Evolutionary conservation across 331 rosid species (phyloP), one percentile per base, ranked within the genome.

Genomic region (Pyrus hybrid): DNA sequence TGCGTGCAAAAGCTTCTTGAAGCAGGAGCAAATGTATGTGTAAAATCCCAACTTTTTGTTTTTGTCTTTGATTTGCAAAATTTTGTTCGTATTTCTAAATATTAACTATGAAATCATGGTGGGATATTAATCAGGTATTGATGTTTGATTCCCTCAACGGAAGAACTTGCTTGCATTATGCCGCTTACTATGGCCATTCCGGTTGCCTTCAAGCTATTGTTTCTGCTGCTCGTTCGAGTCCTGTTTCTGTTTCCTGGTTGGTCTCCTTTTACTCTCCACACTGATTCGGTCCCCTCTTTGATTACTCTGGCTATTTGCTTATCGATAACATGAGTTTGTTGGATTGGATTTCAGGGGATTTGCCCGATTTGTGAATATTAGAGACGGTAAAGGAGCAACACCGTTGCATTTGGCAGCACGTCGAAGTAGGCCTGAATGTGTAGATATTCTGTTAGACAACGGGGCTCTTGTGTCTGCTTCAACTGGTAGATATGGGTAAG

Each of bases 401-500:
- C 98, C 98, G 20, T 76, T 91, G 86, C 98, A 94, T 63, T 80
- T 91, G 77, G 98, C 97, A 7, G 85, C 96, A 37, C 92, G 97
- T 29, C 93, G 80, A 85, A 90, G 90, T 81, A 81, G 90, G 63
- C 83, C 94, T 25, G 91, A 88, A 81, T 91, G 97, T 73, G 88
- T 93, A 16, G 93, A 86, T 82, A 80, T 87, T 77, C 78, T 93
- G 30, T 82, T 93, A 73, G 93, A 86, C 56, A 86, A 76, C 65
- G 96, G 98, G 81, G 97, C 96, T 80, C 93, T 93, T 76, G 97
- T 88, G 65, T 85, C 89, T 87, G 96, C 98, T 85, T 86, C 96
- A 51, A 88, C 92, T 0, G 96, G 94, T 32, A 86, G 94, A 83
- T 93, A 91, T 79, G 87, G 97, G 98, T 91, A 88, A 63, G 68